These are phyloP conservation scores for Paulownia fortunei DNA, from an alignment of 257 asterid species.

Conservation along the genomic window DNA sequence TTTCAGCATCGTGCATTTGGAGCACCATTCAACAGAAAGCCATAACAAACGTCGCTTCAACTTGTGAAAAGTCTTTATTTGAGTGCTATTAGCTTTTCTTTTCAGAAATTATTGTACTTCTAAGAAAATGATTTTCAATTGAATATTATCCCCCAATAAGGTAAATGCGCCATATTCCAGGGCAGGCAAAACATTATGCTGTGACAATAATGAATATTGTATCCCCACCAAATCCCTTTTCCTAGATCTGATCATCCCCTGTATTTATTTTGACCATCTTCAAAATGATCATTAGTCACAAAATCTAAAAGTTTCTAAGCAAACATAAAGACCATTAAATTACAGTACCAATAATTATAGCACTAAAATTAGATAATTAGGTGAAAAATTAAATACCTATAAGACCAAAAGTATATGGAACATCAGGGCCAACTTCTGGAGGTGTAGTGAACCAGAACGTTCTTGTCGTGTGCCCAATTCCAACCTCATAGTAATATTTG, in stretches of 20 bases:
- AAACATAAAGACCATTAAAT: background rate
- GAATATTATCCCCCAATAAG: background rate
- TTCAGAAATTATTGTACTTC: background rate
- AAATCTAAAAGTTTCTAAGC: no score
- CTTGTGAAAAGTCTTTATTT: background rate
- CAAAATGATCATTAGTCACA: background rate
- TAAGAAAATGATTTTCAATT: background rate
- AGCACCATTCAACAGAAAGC: no score
- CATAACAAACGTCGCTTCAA: no score
- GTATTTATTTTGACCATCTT: background rate
- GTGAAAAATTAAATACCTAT: slow-evolving; percentile 56
- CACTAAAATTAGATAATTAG: background rate
- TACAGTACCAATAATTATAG: slow-evolving; percentile 6
- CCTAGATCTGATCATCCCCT: background rate
- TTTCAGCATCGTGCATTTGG: background rate
- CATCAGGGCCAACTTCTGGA: slow-evolving; percentile 81
- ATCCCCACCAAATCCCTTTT: background rate
- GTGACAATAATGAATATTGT: no score
- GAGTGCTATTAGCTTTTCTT: background rate
- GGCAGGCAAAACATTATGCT: no score
- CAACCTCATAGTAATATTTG: slow-evolving; percentile 80
- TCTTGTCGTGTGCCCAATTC: slow-evolving; percentile 54
- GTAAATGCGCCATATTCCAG: no score
- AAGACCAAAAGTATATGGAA: slow-evolving; percentile 86
- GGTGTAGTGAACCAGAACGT: slow-evolving; percentile 88